Evolutionary conservation across 169 alveolate species (phyloP).

Genomic region (Plasmodium knowlesi): DNA sequence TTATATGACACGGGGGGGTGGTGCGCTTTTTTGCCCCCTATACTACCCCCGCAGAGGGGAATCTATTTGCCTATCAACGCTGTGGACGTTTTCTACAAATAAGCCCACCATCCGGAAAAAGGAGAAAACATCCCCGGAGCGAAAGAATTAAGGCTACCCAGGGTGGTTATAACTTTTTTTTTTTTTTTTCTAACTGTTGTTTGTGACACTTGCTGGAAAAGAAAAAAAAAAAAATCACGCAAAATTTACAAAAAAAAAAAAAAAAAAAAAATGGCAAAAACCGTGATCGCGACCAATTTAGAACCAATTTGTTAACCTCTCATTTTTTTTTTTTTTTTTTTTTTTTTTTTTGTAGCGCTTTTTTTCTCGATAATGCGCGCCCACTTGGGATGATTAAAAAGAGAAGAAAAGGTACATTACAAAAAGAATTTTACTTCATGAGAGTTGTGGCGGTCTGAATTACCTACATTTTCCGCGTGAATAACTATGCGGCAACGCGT

Average conservation of each 20-base stretch:
- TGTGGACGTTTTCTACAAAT: neutral
- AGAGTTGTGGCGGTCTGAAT: neutral
- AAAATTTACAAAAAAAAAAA: too few species aligned
- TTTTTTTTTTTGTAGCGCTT: neutral
- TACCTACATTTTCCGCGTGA: neutral
- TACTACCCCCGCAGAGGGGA: neutral
- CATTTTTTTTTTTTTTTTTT: neutral
- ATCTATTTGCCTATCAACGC: neutral
- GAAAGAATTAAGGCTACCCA: neutral
- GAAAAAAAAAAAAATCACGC: too few species aligned
- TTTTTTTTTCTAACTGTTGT: neutral
- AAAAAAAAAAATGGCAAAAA: too few species aligned
- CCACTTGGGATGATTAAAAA: neutral
- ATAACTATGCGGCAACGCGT: neutral
- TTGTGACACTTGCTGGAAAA: neutral
- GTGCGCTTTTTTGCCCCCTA: neutral
- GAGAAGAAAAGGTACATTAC: neutral
- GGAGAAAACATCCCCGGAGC: neutral
- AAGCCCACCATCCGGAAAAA: neutral
- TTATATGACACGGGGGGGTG: neutral
- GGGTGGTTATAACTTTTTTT: neutral
- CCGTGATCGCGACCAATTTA: neutral
- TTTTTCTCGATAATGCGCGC: neutral
- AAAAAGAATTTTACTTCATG: neutral
- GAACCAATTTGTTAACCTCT: neutral